Evolutionary conservation across 2,329 filamentous ascomycete genomes (phyloP).

Genomic region (Polytolypa hystricis): DNA sequence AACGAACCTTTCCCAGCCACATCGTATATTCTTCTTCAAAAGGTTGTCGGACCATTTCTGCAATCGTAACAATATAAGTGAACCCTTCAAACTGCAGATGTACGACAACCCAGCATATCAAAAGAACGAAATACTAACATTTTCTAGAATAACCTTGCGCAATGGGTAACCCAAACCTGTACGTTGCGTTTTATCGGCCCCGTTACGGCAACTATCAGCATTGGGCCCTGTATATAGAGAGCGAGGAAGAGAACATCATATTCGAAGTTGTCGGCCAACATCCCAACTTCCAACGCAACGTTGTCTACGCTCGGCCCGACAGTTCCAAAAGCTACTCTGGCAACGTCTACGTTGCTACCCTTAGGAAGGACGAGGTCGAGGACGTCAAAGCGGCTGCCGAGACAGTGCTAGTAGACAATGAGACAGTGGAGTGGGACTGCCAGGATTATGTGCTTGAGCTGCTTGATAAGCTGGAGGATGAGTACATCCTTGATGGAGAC

Average conservation of each 20-base stretch:
- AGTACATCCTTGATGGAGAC: conserved; percentile 12
- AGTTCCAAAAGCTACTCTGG: conserved; percentile 8
- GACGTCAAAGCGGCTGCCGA: conserved; percentile 8
- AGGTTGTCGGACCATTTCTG: too few relatives aligned
- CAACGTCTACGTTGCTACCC: conserved; percentile 9
- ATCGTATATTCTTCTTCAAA: too few relatives aligned
- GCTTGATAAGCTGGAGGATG: conserved; percentile 11
- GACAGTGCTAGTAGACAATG: conserved; percentile 13
- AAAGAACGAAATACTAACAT: too few relatives aligned
- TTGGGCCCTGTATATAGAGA: conserved; percentile 15
- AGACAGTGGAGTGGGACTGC: conserved; percentile 16
- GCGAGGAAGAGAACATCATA: conserved; percentile 8
- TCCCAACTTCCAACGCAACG: conserved; percentile 11
- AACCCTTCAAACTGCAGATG: too few relatives aligned
- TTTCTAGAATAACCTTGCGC: too few relatives aligned
- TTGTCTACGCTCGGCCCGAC: conserved; percentile 8
- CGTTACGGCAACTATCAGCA: conserved; percentile 17
- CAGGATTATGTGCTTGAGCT: conserved; percentile 18
- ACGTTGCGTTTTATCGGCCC: conserved; percentile 11
- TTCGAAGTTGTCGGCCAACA: conserved; percentile 17
- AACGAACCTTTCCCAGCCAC: too few relatives aligned
- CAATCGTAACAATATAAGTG: too few relatives aligned
- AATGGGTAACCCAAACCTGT: conserved; percentile 6
- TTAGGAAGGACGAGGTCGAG: conserved; percentile 9
- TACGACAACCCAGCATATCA: too few relatives aligned